phyloP scores from a whole-genome alignment of 805 yeast species.

The Candida namnaoensis region DNA sequence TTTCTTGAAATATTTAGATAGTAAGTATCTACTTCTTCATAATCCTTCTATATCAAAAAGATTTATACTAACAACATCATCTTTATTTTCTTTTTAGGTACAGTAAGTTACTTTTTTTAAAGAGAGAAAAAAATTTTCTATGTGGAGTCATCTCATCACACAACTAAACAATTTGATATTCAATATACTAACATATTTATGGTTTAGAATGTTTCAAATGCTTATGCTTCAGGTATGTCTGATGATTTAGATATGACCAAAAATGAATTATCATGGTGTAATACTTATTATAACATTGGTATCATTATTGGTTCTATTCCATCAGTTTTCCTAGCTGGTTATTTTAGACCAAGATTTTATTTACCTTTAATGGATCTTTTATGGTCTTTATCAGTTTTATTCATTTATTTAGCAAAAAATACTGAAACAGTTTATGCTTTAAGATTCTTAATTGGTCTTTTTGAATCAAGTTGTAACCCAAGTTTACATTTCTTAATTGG shows the following conservation, averaged over 20 bases:
- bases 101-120: too few relatives aligned
- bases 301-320: constrained; percentile 47
- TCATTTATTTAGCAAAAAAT: constrained; percentile 27
- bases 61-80: too few relatives aligned
- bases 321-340: constrained; percentile 38
- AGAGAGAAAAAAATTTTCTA: too few relatives aligned
- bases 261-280: constrained; percentile 50
- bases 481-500: constrained; percentile 23
- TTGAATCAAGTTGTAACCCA: constrained; percentile 38
- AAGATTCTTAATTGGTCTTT: constrained; percentile 38
- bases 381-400: constrained; percentile 58
- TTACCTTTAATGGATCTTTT: constrained; percentile 41
- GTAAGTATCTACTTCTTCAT: too few relatives aligned
- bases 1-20: too few relatives aligned
- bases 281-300: constrained; percentile 50
- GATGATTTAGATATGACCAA: constrained; percentile 47
- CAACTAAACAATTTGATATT: too few relatives aligned
- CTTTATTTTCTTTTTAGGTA: too few relatives aligned
- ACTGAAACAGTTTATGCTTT: constrained; percentile 33
- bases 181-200: too few relatives aligned
- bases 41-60: too few relatives aligned
- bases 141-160: too few relatives aligned
- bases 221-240: constrained; percentile 58
- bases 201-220: constrained; percentile 56
- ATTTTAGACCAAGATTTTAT: constrained; percentile 35